Base-by-base conservation (phyloP, 2,329 filamentous ascomycete species). In the Camillea tinctor region DNA sequence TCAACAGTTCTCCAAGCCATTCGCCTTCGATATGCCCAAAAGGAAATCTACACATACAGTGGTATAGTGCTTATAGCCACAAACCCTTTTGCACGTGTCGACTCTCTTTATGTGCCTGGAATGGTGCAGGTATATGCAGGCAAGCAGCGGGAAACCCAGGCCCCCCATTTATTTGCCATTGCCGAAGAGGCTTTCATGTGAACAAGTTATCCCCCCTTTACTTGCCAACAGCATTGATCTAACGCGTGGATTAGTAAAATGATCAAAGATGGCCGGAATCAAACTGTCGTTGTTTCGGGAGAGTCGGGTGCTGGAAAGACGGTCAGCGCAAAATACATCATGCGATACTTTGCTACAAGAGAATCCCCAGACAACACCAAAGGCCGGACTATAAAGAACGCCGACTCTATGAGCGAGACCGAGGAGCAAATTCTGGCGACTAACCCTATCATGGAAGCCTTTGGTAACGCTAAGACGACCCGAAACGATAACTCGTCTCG, bases 91-190 rank as follows among this genome's bases (percentile, higher is more conserved):
- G 95, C 96, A 57, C 87, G 95, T 66, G 93, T 99, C 68, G 95
- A 99, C 76, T 99, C 95, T 50, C 87, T 99, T 72, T 99, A 99
- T 77, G 95, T 99, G 11, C 93, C 94, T 19, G 95, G 95, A 67
- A 99, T 99, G 94, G 93, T 99, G n/a, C 95, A 99, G 77, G 93
- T 98, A 48, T 99, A 99, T 79, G 93, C 95, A 59, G 95, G 95
- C 73, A 98, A 94, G 78, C 93, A 97, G 77, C 87, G 95, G 77
- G 93, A 93, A 61, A 97, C 95, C 60, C 95, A 98, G 78, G 95
- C 96, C 60, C 95, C 95, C 57, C 95, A 99, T 86, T 80, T 99
- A 72, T 99, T 99, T 79, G 95, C 95, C 68, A 99, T 99, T 79
- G 95, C 95, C 50, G 95, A 99, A 77, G 96, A 99, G 79, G 93